These are phyloP conservation scores for Diaporthe ilicicola DNA, from an alignment of 2,329 filamentous ascomycete genomes.

Conservation along the genomic window DNA sequence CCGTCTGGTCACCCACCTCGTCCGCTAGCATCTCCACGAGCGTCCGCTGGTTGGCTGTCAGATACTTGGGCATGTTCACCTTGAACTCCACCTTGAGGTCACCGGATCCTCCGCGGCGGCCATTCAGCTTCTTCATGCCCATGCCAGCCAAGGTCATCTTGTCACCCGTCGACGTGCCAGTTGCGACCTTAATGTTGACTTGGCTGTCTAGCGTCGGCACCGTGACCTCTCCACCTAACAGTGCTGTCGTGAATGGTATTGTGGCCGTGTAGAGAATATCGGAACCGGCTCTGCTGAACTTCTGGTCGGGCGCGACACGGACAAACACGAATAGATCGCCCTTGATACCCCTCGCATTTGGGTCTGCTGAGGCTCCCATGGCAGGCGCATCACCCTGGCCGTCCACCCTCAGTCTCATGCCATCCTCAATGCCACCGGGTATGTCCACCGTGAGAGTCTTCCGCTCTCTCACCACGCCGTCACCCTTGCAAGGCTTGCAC, in stretches of 20 bases:
- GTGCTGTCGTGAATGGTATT: conserved; percentile 90
- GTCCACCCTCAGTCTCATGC: conserved; percentile 87
- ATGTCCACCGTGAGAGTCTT: conserved; percentile 91
- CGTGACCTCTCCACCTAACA: conserved; percentile 88
- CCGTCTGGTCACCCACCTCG: conserved; percentile 92
- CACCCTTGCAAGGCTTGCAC: conserved; percentile 81
- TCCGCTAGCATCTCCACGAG: conserved; percentile 96
- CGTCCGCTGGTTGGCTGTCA: conserved; percentile 89
- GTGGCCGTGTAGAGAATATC: conserved; percentile 93
- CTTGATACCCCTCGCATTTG: conserved; percentile 70
- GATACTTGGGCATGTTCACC: conserved; percentile 93
- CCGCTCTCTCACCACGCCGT: conserved; percentile 83
- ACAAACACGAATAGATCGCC: conserved; percentile 95
- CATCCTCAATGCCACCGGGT: conserved; percentile 93
- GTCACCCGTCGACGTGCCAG: conserved; percentile 92
- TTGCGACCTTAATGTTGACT: conserved; percentile 89
- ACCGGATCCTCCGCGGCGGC: conserved; percentile 73
- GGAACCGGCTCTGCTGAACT: conserved; percentile 86
- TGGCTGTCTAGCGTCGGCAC: conserved; percentile 91
- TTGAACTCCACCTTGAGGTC: conserved; percentile 95
- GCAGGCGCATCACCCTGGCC: conserved; percentile 88
- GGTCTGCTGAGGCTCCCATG: conserved; percentile 73
- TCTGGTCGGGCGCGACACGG: conserved; percentile 85
- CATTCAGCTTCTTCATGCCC: conserved; percentile 89
- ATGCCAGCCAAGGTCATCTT: conserved; percentile 87